Base-by-base conservation (phyloP, 495 filamentous ascomycete genomes). In the Neurospora hispaniola region DNA sequence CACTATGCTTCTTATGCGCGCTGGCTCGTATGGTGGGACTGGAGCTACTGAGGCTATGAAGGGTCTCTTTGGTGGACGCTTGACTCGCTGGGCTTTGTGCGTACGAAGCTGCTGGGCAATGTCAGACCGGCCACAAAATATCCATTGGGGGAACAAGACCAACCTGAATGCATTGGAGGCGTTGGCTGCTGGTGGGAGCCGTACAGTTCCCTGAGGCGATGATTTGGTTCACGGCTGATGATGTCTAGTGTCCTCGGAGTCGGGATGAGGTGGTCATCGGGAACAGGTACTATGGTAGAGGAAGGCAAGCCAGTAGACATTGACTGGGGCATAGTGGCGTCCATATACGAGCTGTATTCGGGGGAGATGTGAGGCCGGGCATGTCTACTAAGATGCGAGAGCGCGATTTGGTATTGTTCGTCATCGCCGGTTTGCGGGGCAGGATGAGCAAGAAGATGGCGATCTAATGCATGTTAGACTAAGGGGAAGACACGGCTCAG, bases 21-120 rank as follows among this genome's bases (percentile, higher is more conserved):
- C 54, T 73, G 44, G 73, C 38, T 59, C 72, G 69, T 20, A 41
- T 46, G 18, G 74, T 74, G 3, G 77, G 77, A 42, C 75, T 78
- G 4, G 75, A 77, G 69, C 73, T 76, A 7, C 31, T 69, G 7
- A 48, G 69, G 5, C 20, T 42, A 14, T 69, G 69, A 46, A 39
- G 43, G 3, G 31, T 71, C 20, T 7, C 54, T 31, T 43, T 20
- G 12, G 5, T 46, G 11, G 70, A 71, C 14, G 11, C 18, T 11
- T 31, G 23, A 6, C 66, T 44, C 31, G 62, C 62, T 4, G 74
- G 27, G 6, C n/a, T 43, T 2, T 31, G 73, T 18, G 20, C 11
- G 7, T 74, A 69, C 43, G 72, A 42, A 3, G 5, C 62, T 70
- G 44, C 43, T 66, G 27, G 54, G 14, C 54, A 66, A 18, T 16